Percentiles rank a stretch among this genome's conserved stretches.
These are phyloP conservation scores for Hirsutella minnesotensis DNA, from an alignment of 2,329 filamentous ascomycete genomes.

Conservation along the genomic window DNA sequence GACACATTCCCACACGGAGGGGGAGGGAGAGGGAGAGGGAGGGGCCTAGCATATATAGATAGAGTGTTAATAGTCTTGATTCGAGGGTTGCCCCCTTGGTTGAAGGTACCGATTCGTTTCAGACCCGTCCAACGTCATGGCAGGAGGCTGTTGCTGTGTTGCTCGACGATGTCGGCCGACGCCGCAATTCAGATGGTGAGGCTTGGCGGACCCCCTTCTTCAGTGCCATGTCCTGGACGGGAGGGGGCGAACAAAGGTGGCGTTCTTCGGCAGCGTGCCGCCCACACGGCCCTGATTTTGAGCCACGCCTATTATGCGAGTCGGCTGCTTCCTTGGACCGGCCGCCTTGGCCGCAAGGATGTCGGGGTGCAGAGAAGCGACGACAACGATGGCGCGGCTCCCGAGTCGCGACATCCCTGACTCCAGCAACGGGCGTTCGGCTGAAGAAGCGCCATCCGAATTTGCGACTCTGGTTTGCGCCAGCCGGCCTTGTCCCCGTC, in stretches of 20 bases:
- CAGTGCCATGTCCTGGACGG: too few species aligned
- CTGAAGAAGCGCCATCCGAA: too few species aligned
- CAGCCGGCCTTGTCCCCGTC: too few species aligned
- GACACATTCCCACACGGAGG: background rate
- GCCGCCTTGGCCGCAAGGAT: background rate
- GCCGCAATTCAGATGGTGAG: too few species aligned
- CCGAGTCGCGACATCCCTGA: too few species aligned
- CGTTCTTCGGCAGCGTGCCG: background rate
- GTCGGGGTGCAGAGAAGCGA: too few species aligned
- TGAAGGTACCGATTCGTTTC: background rate
- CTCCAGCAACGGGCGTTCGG: too few species aligned
- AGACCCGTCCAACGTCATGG: background rate
- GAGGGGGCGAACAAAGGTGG: too few species aligned
- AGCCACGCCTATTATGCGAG: background rate
- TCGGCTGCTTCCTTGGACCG: background rate
- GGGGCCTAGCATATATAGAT: slow-evolving; percentile 5
- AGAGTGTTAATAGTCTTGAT: background rate
- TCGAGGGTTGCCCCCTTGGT: background rate
- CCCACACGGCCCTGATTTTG: slow-evolving; percentile 1
- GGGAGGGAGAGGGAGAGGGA: slow-evolving; percentile 1
- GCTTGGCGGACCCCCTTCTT: too few species aligned
- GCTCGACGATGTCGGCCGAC: too few species aligned
- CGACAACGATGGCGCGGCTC: too few species aligned
- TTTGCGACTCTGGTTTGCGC: too few species aligned
- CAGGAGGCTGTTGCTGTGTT: background rate